Percentiles rank a stretch among this genome's conserved stretches.
phyloP scores from a whole-genome alignment of 2,329 filamentous ascomycete species.

The Xylaria sp. region DNA sequence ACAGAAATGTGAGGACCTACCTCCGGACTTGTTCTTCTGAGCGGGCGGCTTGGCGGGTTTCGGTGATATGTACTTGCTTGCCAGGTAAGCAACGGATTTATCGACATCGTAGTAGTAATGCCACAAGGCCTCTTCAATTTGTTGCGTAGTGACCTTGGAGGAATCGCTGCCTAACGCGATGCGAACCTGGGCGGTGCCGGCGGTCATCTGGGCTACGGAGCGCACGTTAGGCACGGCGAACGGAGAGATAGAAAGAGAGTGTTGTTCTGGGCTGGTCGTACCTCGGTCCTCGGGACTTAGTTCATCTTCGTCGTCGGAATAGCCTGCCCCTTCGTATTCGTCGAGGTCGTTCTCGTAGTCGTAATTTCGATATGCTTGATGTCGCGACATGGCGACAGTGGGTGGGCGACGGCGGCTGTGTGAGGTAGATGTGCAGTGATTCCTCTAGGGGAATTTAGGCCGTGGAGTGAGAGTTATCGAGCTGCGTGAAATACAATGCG shows the following conservation, averaged over 20 bases:
- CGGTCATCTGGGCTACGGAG: conserved; percentile 55
- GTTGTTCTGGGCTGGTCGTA: conserved; percentile 12
- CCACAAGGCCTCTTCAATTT: conserved; percentile 91
- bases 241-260: background rate
- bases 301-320: conserved; percentile 52
- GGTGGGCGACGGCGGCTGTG: no score
- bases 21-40: conserved; percentile 48
- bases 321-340: conserved; percentile 53
- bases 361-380: conserved; percentile 53
- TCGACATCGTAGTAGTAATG: conserved; percentile 94
- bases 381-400: conserved; percentile 50
- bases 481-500: no score
- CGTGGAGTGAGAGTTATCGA: no score
- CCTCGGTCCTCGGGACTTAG: conserved; percentile 45
- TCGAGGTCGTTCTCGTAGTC: conserved; percentile 59
- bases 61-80: conserved; percentile 63
- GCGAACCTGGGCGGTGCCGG: conserved; percentile 70
- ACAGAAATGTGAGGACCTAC: conserved; percentile 47
- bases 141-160: conserved; percentile 60
- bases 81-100: conserved; percentile 82
- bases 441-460: no score
- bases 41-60: conserved; percentile 48
- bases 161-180: conserved; percentile 66
- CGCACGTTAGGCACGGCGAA: conserved; percentile 15
- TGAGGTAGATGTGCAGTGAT: no score